phyloP scores from a whole-genome alignment of 1,139 yeast species.

The Kodamaea alishanica region DNA sequence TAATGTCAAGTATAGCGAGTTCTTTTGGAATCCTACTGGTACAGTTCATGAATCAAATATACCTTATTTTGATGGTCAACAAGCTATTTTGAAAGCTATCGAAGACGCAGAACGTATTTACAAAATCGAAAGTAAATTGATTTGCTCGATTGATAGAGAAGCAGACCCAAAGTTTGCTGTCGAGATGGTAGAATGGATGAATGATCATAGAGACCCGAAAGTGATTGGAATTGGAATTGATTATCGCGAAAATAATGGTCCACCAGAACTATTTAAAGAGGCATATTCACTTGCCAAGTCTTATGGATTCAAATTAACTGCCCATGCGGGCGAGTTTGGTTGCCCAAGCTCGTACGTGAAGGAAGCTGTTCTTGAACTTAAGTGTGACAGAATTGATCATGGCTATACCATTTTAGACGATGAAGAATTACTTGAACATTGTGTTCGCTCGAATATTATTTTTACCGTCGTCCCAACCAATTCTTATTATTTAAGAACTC shows the following conservation, averaged over 20 bases:
- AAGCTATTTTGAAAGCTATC: constrained; percentile 19
- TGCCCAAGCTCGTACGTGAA: constrained; percentile 19
- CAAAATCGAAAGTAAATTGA: constrained; percentile 16
- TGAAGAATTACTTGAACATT: constrained; percentile 15
- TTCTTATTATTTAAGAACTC: constrained; percentile 20
- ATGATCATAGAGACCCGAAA: constrained; percentile 13
- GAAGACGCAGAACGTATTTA: constrained; percentile 12
- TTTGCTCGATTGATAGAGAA: constrained; percentile 22
- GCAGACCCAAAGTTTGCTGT: constrained; percentile 17
- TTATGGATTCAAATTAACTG: constrained; percentile 19
- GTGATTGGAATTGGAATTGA: constrained; percentile 24
- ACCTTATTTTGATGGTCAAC: constrained; percentile 17
- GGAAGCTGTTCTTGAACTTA: constrained; percentile 15
- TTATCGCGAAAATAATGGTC: constrained; percentile 21
- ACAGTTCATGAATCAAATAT: constrained; percentile 19
- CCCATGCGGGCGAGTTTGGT: constrained; percentile 24
- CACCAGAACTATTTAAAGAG: constrained; percentile 19
- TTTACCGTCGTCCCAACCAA: constrained; percentile 25
- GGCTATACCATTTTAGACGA: constrained; percentile 23
- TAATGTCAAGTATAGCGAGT: constrained; percentile 19
- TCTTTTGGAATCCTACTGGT: constrained; percentile 27
- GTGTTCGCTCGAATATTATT: constrained; percentile 11
- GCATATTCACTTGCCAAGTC: constrained; percentile 18
- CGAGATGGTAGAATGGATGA: constrained; percentile 13
- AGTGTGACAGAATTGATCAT: constrained; percentile 22